Percentiles rank a stretch among this genome's conserved stretches.
Evolutionary conservation across 116 monocot species (phyloP).

Genomic region (Papilionanthe hybrid): DNA sequence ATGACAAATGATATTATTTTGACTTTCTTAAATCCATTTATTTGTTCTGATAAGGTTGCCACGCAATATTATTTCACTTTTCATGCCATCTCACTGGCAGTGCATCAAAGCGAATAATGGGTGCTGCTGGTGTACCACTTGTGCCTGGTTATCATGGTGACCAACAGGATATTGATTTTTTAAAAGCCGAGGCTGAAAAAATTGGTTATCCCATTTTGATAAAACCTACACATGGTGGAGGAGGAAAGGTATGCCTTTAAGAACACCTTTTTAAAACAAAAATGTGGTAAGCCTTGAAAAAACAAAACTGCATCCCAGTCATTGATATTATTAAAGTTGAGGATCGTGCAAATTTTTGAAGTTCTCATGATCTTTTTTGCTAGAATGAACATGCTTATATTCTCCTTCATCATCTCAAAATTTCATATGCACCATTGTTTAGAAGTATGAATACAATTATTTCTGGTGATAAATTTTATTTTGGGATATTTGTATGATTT

Average conservation of each 20-base stretch:
- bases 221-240: conserved; percentile 98
- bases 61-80: not conserved
- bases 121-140: conserved; percentile 90
- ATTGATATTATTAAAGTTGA: not conserved
- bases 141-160: conserved; percentile 96
- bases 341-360: not conserved
- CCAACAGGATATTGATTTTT: conserved; percentile 67
- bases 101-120: conserved; percentile 98
- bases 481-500: not conserved
- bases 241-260: conserved; percentile 69
- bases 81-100: conserved; percentile 24
- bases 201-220: conserved; percentile 96
- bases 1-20: not conserved
- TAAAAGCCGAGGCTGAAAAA: conserved; percentile 81
- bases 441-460: not conserved
- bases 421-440: not conserved
- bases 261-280: not conserved
- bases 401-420: not conserved
- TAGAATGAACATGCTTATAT: not conserved
- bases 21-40: not conserved
- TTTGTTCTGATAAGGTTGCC: conserved; percentile 7
- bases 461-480: not conserved
- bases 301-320: not conserved
- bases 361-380: not conserved
- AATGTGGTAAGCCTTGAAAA: not conserved